Evolutionary conservation across 169 alveolate genomes (phyloP).

Genomic region (Besnoitia besnoiti): DNA sequence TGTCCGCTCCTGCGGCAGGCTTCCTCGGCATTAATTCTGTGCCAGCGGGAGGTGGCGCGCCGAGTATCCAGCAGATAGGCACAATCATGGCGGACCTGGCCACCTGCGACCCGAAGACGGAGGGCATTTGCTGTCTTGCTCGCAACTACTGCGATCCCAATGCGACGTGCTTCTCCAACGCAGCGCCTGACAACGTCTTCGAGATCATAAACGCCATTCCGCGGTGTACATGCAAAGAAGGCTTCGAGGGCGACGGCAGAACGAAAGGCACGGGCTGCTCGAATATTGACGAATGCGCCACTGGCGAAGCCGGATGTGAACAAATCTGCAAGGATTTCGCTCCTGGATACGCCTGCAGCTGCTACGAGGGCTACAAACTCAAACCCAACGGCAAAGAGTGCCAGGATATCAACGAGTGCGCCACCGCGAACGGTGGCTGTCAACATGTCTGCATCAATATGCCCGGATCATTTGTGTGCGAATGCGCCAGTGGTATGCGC

Average conservation of each 20-base stretch:
- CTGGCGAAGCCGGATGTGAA: conserved; percentile 66
- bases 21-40: neutral
- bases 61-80: conserved; percentile 7
- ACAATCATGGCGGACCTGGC: conserved; percentile 31
- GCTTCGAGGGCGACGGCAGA: conserved; percentile 74
- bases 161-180: conserved; percentile 47
- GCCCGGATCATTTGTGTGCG: conserved; percentile 70
- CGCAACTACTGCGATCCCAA: conserved; percentile 24
- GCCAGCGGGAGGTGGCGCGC: neutral
- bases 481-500: conserved; percentile 70
- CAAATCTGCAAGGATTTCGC: conserved; percentile 70
- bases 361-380: conserved; percentile 49
- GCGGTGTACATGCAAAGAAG: conserved; percentile 70
- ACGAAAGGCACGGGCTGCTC: conserved; percentile 67
- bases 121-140: conserved; percentile 36
- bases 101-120: conserved; percentile 29
- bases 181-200: conserved; percentile 37
- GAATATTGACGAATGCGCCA: conserved; percentile 74
- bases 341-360: conserved; percentile 70
- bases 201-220: conserved; percentile 73
- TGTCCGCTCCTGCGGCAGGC: neutral
- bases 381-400: conserved; percentile 47
- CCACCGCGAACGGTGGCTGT: conserved; percentile 63
- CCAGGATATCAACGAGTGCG: conserved; percentile 74
- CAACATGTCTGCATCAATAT: conserved; percentile 70